Percentiles rank a stretch among this genome's conserved stretches.
phyloP scores from a whole-genome alignment of 2,329 filamentous ascomycete genomes.

The Cladosporium sp. region DNA sequence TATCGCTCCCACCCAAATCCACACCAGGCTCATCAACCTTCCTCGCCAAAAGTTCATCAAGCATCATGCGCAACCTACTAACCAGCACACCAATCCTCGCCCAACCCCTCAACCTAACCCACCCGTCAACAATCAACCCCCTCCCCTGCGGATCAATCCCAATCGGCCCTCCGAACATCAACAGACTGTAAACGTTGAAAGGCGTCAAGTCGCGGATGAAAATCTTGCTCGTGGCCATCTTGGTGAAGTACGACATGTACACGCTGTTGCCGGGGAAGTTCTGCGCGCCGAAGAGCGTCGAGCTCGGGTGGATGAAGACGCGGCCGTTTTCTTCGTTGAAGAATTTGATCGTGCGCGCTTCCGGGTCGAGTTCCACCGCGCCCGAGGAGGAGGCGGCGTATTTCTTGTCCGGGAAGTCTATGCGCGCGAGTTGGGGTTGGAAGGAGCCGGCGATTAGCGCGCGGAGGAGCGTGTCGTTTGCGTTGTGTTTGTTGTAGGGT shows the following conservation, averaged over 20 bases:
- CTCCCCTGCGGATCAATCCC: conserved; percentile 81
- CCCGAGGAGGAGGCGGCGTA: conserved; percentile 83
- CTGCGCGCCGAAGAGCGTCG: conserved; percentile 78
- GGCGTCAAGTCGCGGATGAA: conserved; percentile 90
- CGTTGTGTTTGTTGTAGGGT: conserved; percentile 45
- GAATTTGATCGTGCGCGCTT: conserved; percentile 87
- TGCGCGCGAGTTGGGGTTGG: conserved; percentile 79
- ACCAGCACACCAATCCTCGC: conserved; percentile 89
- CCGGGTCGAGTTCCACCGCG: conserved; percentile 86
- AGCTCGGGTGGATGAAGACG: conserved; percentile 89
- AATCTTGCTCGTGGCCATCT: conserved; percentile 87
- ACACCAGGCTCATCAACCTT: conserved; percentile 70
- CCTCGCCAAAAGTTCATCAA: conserved; percentile 75
- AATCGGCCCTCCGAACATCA: conserved; percentile 83
- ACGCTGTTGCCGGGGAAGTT: conserved; percentile 67
- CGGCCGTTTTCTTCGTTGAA: conserved; percentile 77
- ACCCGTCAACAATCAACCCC: conserved; percentile 85
- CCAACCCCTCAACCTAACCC: conserved; percentile 84
- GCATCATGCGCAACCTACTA: conserved; percentile 73
- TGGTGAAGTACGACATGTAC: conserved; percentile 85
- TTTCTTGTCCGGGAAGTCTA: conserved; percentile 93
- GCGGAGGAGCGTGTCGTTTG: conserved; percentile 43
- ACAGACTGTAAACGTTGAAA: conserved; percentile 81
- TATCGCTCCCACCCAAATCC: conserved; percentile 47
- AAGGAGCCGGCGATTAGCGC: conserved; percentile 48